Evolutionary conservation across 176 grass and related monocot genomes (phyloP).

Genomic region (Echinochloa phyllopogon): DNA sequence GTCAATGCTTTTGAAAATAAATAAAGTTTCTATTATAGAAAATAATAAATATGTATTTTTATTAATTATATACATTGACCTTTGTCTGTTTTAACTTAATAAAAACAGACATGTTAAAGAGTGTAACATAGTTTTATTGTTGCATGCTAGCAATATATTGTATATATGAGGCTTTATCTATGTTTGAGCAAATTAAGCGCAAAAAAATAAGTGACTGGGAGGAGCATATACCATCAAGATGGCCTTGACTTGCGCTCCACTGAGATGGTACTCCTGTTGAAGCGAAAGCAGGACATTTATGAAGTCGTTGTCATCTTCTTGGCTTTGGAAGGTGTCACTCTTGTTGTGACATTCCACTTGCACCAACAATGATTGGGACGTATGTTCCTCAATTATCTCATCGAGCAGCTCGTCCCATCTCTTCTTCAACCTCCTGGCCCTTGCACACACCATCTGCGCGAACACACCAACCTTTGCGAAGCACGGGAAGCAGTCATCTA

Average conservation of each 20-base stretch:
- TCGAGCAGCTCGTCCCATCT: conserved; percentile 43
- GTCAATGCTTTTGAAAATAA: too few relatives aligned
- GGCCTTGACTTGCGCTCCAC: background rate
- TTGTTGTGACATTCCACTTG: background rate
- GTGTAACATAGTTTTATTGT: too few relatives aligned
- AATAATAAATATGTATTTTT: too few relatives aligned
- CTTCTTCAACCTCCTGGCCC: conserved; percentile 1
- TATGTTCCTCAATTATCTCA: conserved; percentile 39
- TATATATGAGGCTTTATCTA: too few relatives aligned
- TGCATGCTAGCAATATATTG: too few relatives aligned
- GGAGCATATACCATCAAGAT: background rate
- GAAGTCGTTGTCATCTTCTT: background rate
- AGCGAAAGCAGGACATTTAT: background rate
- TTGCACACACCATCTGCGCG: conserved; percentile 16
- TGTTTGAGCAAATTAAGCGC: too few relatives aligned
- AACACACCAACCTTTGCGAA: conserved; percentile 31
- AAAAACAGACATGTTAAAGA: too few relatives aligned
- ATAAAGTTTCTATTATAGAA: too few relatives aligned
- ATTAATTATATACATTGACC: too few relatives aligned
- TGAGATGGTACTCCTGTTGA: background rate
- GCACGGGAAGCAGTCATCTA: conserved; percentile 41
- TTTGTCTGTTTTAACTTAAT: too few relatives aligned
- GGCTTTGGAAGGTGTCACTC: background rate
- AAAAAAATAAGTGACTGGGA: too few relatives aligned
- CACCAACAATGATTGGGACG: background rate